Percentiles rank a stretch among this genome's conserved stretches.
Conservation (phyloP, 495 filamentous ascomycete species). For the Copromyces sp. region DNA sequence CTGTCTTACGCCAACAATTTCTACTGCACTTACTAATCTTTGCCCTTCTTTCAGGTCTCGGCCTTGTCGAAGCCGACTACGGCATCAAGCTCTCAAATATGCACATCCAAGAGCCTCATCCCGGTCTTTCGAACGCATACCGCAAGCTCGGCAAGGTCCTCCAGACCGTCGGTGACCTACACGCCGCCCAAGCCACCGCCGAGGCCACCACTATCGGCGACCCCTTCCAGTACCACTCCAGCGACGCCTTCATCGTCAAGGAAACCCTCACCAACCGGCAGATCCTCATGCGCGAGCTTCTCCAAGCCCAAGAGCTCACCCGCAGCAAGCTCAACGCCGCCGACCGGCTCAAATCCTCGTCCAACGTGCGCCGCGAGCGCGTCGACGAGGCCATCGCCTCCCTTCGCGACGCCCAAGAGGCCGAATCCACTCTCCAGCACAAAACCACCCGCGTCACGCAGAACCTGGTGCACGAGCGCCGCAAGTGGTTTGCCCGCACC, state of each 20-base stretch:
- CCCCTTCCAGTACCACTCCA: slow-evolving; percentile 88
- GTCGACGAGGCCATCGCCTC: slow-evolving; percentile 90
- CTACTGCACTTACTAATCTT: neutral
- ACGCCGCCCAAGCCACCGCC: slow-evolving; percentile 93
- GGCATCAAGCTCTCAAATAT: slow-evolving; percentile 80
- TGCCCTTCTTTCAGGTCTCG: slow-evolving; percentile 51
- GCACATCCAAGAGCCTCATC: slow-evolving; percentile 80
- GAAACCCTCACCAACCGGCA: slow-evolving; percentile 98
- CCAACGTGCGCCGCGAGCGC: slow-evolving; percentile 80
- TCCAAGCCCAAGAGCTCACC: slow-evolving; percentile 75
- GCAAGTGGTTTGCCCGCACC: slow-evolving; percentile 84
- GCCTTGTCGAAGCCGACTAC: slow-evolving; percentile 86
- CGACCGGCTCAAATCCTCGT: slow-evolving; percentile 75
- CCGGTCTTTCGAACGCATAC: slow-evolving; percentile 79
- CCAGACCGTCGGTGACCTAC: slow-evolving; percentile 86
- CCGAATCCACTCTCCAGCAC: slow-evolving; percentile 67
- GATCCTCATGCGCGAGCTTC: slow-evolving; percentile 88
- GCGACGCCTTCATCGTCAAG: slow-evolving; percentile 96
- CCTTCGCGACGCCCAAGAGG: slow-evolving; percentile 72
- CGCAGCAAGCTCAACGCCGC: slow-evolving; percentile 71
- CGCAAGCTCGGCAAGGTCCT: slow-evolving; percentile 90
- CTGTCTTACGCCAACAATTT: neutral
- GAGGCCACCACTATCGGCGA: slow-evolving; percentile 94
- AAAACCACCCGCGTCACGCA: slow-evolving; percentile 81
- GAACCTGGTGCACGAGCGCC: slow-evolving; percentile 80